Percentiles rank a stretch among this genome's conserved stretches.
These are phyloP conservation scores for Globisporangium rhizosaccharum DNA, from an alignment of 352 stramenopile species.

Conservation along the genomic window DNA sequence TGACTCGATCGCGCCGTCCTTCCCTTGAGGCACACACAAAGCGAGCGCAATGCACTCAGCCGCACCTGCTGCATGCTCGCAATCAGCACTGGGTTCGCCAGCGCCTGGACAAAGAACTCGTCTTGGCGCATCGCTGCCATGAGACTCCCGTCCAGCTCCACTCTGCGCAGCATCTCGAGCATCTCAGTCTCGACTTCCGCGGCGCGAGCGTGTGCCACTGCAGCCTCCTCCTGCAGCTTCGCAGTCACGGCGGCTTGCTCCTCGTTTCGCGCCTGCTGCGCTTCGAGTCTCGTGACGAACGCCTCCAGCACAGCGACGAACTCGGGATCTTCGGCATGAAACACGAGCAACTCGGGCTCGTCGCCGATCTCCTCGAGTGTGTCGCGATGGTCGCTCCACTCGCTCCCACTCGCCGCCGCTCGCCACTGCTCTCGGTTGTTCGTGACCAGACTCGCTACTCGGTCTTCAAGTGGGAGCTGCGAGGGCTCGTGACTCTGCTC, in stretches of 20 bases:
- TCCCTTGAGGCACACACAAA: not conserved
- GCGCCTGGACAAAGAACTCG: slow-evolving; percentile 43
- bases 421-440: not conserved
- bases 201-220: slow-evolving; percentile 1
- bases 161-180: slow-evolving; percentile 33
- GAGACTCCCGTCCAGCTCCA: slow-evolving; percentile 40
- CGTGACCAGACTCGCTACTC: slow-evolving; percentile 22
- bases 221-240: slow-evolving; percentile 5
- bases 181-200: slow-evolving; percentile 22
- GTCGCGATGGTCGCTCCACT: slow-evolving; percentile 28
- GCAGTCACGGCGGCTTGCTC: not conserved
- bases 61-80: slow-evolving; percentile 56
- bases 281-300: slow-evolving; percentile 32
- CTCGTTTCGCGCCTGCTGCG: slow-evolving; percentile 12
- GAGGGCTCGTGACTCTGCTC: not conserved
- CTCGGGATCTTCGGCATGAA: slow-evolving; percentile 46
- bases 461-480: slow-evolving; percentile 30
- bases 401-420: not conserved
- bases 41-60: not conserved
- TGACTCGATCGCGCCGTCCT: not conserved
- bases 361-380: slow-evolving; percentile 57
- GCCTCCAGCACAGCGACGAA: slow-evolving; percentile 28
- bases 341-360: slow-evolving; percentile 62
- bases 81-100: slow-evolving; percentile 49
- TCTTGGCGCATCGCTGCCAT: slow-evolving; percentile 61